Conservation (phyloP, 345 rosid species). For the Populus nigra region DNA sequence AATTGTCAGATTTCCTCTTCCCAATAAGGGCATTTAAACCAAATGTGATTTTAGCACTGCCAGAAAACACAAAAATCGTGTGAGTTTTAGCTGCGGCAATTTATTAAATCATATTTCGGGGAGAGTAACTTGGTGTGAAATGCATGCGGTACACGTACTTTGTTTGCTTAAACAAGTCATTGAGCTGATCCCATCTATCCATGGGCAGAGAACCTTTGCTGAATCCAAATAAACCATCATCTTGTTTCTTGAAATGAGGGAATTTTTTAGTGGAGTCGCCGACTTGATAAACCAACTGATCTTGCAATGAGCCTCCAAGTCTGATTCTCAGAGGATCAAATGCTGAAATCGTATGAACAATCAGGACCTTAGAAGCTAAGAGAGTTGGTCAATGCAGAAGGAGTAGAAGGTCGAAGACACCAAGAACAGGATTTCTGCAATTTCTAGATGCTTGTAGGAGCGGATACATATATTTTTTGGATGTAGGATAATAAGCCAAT, state of each 20-base stretch:
- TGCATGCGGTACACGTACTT: conserved; percentile 26
- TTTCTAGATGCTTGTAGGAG: background rate
- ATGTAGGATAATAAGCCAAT: no score
- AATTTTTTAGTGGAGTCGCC: conserved; percentile 29
- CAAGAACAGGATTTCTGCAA: background rate
- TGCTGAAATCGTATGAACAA: conserved; percentile 27
- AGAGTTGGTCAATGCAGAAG: background rate
- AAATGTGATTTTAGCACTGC: conserved; percentile 44
- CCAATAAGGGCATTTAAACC: conserved; percentile 53
- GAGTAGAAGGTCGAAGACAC: background rate
- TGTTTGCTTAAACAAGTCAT: conserved; percentile 36
- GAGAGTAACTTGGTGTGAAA: no score
- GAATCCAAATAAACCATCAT: conserved; percentile 45
- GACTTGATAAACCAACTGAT: conserved; percentile 46
- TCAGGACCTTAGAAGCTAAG: background rate
- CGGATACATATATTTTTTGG: no score
- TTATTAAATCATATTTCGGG: no score
- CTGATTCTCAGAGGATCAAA: conserved; percentile 47
- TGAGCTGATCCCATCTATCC: conserved; percentile 57
- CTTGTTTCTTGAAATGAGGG: conserved; percentile 24
- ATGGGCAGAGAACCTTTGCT: conserved; percentile 44
- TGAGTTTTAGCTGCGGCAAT: no score
- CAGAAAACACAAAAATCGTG: background rate
- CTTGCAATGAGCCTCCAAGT: conserved; percentile 53
- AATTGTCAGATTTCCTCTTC: conserved; percentile 14